phyloP scores from a whole-genome alignment of 2,329 filamentous ascomycete species.

The Mariannaea elegans region DNA sequence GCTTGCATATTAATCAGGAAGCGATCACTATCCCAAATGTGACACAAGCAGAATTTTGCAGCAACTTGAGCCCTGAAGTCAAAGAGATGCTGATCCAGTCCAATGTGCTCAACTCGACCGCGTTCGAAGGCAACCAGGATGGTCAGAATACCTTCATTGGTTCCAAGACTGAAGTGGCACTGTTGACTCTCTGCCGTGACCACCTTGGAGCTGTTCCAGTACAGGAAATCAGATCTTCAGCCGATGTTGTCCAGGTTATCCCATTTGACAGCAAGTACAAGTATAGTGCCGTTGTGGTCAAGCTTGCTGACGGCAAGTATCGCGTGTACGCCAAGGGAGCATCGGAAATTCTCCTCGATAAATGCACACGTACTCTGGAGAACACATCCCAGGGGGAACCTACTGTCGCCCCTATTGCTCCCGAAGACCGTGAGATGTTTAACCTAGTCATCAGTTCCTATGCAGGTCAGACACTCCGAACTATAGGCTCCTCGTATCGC shows the following conservation, averaged over 20 bases:
- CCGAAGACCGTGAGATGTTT: conserved; percentile 62
- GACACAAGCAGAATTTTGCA: conserved; percentile 39
- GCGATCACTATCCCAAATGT: conserved; percentile 38
- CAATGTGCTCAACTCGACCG: conserved; percentile 65
- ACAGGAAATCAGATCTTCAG: conserved; percentile 55
- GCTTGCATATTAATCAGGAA: conserved; percentile 31
- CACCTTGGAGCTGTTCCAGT: conserved; percentile 59
- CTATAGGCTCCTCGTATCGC: conserved; percentile 76
- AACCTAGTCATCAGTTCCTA: conserved; percentile 66
- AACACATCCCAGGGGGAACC: conserved; percentile 66
- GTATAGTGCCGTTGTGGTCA: conserved; percentile 65
- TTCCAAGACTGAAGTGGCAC: conserved; percentile 65
- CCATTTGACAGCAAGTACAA: conserved; percentile 65
- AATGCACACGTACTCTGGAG: conserved; percentile 57
- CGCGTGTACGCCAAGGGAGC: conserved; percentile 64
- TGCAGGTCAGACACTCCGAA: conserved; percentile 73
- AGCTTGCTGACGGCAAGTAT: conserved; percentile 53
- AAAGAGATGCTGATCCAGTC: conserved; percentile 72
- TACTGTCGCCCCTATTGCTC: conserved; percentile 53
- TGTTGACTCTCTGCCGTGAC: conserved; percentile 60
- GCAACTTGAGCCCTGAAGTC: conserved; percentile 22
- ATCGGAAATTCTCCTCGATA: conserved; percentile 62
- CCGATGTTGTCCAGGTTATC: conserved; percentile 58
- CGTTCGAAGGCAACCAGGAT: conserved; percentile 61
- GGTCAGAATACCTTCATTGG: conserved; percentile 59